phyloP scores from a whole-genome alignment of 768 basidiomycete species.

The Russula emetica region DNA sequence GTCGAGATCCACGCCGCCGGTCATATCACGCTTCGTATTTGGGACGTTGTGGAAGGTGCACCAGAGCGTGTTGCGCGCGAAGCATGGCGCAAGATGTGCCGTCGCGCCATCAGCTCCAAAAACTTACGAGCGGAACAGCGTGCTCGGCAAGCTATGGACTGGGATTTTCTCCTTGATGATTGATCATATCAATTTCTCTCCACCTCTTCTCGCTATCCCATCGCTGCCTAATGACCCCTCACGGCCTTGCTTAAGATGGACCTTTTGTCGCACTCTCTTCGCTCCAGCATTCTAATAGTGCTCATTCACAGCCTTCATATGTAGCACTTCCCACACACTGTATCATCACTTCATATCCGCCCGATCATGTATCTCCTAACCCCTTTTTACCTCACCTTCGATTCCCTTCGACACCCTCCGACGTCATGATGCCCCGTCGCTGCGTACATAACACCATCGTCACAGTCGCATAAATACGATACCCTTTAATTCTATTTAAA shows the following conservation, averaged over 20 bases:
- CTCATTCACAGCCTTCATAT: constrained; percentile 1
- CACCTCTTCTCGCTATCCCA: not conserved
- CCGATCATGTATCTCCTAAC: constrained; percentile 8
- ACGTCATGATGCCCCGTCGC: not conserved
- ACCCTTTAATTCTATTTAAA: constrained; percentile 17
- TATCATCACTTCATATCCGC: constrained; percentile 13
- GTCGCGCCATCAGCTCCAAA: constrained; percentile 56
- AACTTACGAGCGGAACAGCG: constrained; percentile 36
- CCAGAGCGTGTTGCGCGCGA: constrained; percentile 64
- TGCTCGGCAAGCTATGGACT: constrained; percentile 55
- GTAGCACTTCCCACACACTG: constrained; percentile 21
- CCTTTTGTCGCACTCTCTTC: constrained; percentile 8
- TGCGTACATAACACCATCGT: constrained; percentile 1
- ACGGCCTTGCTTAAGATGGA: not conserved
- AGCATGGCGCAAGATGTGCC: constrained; percentile 40
- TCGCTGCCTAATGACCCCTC: not conserved
- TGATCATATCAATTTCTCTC: constrained; percentile 30
- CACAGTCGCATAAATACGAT: constrained; percentile 16
- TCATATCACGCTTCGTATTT: constrained; percentile 67
- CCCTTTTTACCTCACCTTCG: not conserved
- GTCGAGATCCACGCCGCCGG: constrained; percentile 61
- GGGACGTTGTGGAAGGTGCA: constrained; percentile 64
- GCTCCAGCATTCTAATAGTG: constrained; percentile 8
- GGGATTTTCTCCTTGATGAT: constrained; percentile 77
- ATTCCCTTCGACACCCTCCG: too few relatives aligned